Percentiles rank a stretch among this genome's conserved stretches.
These are phyloP conservation scores for Sphaerulina vaccinii DNA, from an alignment of 2,329 filamentous ascomycete species.

Conservation along the genomic window DNA sequence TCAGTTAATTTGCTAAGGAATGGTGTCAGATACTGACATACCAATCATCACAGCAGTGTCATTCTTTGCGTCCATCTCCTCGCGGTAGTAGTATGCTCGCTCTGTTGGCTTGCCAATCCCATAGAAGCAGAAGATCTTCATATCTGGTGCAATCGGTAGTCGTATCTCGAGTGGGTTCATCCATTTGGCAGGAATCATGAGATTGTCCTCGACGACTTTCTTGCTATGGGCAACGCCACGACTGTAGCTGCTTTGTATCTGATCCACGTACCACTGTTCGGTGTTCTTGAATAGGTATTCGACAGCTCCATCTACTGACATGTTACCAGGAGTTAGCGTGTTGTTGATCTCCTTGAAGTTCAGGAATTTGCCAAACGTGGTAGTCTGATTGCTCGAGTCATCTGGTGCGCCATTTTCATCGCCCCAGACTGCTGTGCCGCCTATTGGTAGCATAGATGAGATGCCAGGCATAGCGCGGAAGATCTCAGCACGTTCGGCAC, in stretches of 20 bases:
- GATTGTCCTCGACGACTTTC: conserved; percentile 70
- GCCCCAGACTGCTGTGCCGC: conserved; percentile 93
- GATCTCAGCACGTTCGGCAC: conserved; percentile 85
- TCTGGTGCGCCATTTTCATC: conserved; percentile 85
- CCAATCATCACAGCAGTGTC: conserved; percentile 53
- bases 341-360: conserved; percentile 74
- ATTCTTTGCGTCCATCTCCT: conserved; percentile 63
- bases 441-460: conserved; percentile 93
- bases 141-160: conserved; percentile 77
- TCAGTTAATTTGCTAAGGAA: not conserved
- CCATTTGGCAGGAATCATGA: conserved; percentile 68
- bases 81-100: conserved; percentile 84
- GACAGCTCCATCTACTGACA: conserved; percentile 77
- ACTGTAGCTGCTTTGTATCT: conserved; percentile 75
- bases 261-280: conserved; percentile 80
- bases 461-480: conserved; percentile 97
- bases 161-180: conserved; percentile 90
- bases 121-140: conserved; percentile 98
- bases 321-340: conserved; percentile 58
- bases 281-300: conserved; percentile 74
- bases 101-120: conserved; percentile 92
- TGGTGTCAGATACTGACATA: not conserved
- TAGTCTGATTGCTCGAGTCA: conserved; percentile 69
- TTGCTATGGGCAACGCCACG: conserved; percentile 80
- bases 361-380: conserved; percentile 76